phyloP scores from a whole-genome alignment of 202 grass and related monocot species.

The Zizania palustris region DNA sequence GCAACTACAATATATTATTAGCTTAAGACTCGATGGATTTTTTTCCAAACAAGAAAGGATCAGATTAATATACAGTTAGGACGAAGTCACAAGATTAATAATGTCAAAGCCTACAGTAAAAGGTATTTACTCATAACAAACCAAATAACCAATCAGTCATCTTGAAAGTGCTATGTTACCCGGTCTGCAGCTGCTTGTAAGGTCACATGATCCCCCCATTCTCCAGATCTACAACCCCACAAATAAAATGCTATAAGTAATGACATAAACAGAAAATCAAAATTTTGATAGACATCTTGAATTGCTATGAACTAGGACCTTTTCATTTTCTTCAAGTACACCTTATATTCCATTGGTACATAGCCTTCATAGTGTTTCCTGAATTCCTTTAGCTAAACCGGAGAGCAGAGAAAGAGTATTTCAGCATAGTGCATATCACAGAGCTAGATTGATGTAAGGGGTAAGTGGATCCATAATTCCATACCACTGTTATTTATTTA shows the following conservation, averaged over 20 bases:
- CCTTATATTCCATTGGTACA: constrained; percentile 97
- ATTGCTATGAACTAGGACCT: constrained; percentile 59
- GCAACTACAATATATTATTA: background rate
- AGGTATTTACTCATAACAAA: constrained; percentile 45
- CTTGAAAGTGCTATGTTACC: constrained; percentile 72
- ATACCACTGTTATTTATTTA: no score
- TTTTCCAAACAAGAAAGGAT: constrained; percentile 15
- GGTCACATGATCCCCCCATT: constrained; percentile 99
- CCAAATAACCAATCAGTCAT: constrained; percentile 46
- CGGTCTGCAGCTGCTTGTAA: constrained; percentile 95
- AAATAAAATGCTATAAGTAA: constrained; percentile 40
- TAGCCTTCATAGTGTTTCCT: constrained; percentile 90
- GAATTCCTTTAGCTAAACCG: constrained; percentile 85
- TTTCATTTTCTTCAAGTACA: constrained; percentile 94
- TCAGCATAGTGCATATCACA: constrained; percentile 35
- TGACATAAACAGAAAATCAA: constrained; percentile 1
- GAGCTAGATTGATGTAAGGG: constrained; percentile 1
- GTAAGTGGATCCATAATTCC: no score
- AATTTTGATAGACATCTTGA: constrained; percentile 4
- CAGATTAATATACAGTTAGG: constrained; percentile 2
- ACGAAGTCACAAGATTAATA: constrained; percentile 37
- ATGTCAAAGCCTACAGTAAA: constrained; percentile 41
- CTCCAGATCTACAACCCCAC: constrained; percentile 69
- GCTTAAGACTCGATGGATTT: background rate
- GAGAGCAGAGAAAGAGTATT: constrained; percentile 22